Base-by-base conservation (phyloP, 352 stramenopile genomes). In the Phytophthora kernoviae region DNA sequence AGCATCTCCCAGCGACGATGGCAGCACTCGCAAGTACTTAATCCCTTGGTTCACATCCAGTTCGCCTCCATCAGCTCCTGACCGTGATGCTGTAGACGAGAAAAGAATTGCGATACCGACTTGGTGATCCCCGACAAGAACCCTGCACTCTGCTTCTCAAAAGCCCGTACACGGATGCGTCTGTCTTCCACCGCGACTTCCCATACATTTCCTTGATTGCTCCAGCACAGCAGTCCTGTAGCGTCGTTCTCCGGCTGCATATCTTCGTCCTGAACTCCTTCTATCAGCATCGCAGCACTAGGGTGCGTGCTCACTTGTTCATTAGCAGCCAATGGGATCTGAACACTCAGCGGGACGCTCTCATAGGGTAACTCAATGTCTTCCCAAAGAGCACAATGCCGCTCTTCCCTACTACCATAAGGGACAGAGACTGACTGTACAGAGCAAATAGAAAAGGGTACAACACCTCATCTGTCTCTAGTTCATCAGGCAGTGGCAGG, bases 101-200 rank as follows among this genome's bases (percentile, higher is more conserved):
- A 91, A 91, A 93, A 91, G 60, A 93, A 93, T 54, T 86, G 77
- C 40, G 80, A 85, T 22, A 93, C 81, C 0, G 84, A 87, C 59
- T 86, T 90, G 37, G 81, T 90, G 17, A 91, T 59, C 0, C 84
- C 81, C 1, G 81, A 81, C 22, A 93, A 60, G 45, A 93, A 90
- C 4, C 84, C 81, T 11, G 53, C 62, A 21, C 79, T 81, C 27
- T 85, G 77, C 32, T 87, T 88, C 55, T 93, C 84, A 34, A 93
- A 88, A 17, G 74, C 63, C 20, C 84, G 79, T 26, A 91, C 80
- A 41, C 84, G 84, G 54, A 93, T 84, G n/a, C 84, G 79, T 20
- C 81, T 76, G 57, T 93, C 81, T 26, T 93, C 84, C 42, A 93
- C 81, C 18, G 81, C 81, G 11, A 93, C 67, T 47, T 93, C 84